Evolutionary conservation across 352 stramenopile species (phyloP).

Genomic region (Aphanomyces euteiches): DNA sequence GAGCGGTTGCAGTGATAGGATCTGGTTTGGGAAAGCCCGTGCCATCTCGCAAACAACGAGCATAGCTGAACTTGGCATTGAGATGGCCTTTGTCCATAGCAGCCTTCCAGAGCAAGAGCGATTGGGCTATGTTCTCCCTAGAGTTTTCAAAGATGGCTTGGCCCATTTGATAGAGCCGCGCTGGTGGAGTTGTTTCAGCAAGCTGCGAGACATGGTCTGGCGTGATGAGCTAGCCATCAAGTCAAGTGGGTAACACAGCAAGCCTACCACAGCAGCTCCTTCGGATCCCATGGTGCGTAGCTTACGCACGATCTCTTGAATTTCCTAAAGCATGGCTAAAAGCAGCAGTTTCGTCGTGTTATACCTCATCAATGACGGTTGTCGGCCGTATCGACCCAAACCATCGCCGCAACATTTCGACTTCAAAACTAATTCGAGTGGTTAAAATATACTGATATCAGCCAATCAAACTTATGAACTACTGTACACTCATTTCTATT

Average conservation of each 20-base stretch:
- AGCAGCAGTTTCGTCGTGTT: not conserved
- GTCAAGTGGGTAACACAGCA: not conserved
- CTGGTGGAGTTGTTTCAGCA: conserved; percentile 1
- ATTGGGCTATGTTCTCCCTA: conserved; percentile 56
- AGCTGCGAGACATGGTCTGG: conserved; percentile 3
- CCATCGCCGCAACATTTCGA: conserved; percentile 17
- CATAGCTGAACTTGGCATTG: conserved; percentile 82
- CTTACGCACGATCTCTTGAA: conserved; percentile 7
- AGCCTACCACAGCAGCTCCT: conserved; percentile 12
- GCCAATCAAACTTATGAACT: not conserved
- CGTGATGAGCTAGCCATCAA: conserved; percentile 22
- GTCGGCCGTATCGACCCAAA: conserved; percentile 5
- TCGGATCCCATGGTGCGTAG: conserved; percentile 22
- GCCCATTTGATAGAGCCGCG: conserved; percentile 63
- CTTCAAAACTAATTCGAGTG: not conserved
- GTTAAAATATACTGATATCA: conserved; percentile 2
- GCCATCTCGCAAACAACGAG: conserved; percentile 75
- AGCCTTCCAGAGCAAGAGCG: conserved; percentile 61
- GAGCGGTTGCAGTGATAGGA: conserved; percentile 47
- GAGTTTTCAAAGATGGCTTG: conserved; percentile 85
- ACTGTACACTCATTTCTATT: no score
- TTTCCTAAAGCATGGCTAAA: conserved; percentile 8
- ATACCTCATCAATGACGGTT: conserved; percentile 22
- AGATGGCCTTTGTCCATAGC: conserved; percentile 80
- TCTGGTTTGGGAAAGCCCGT: conserved; percentile 65